These are phyloP conservation scores for Boletus coccyginus DNA, from an alignment of 768 basidiomycete species.

Conservation along the genomic window DNA sequence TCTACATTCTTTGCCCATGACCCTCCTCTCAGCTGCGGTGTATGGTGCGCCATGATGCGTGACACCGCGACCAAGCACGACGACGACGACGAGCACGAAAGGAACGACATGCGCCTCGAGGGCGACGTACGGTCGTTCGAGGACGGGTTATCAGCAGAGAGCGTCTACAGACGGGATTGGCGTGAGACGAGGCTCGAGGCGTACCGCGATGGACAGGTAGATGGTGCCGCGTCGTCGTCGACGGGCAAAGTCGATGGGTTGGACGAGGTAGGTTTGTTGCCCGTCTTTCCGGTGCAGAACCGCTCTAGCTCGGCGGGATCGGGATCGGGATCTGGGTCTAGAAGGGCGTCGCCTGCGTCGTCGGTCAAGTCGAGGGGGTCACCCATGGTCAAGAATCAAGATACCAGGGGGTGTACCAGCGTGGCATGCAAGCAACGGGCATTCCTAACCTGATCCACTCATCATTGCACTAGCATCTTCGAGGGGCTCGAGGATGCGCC, in stretches of 20 bases:
- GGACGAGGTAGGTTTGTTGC: constrained; percentile 31
- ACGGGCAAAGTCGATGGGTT: constrained; percentile 22
- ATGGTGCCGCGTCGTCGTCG: constrained; percentile 2
- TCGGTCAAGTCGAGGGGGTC: constrained; percentile 45
- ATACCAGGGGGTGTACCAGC: too few relatives aligned
- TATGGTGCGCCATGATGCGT: constrained; percentile 51
- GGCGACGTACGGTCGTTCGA: constrained; percentile 58
- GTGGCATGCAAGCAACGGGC: too few relatives aligned
- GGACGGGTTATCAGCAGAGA: constrained; percentile 61
- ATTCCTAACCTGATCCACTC: too few relatives aligned
- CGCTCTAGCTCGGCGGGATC: constrained; percentile 10
- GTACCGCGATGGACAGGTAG: constrained; percentile 13
- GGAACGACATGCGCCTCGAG: constrained; percentile 28
- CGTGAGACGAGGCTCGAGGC: constrained; percentile 56
- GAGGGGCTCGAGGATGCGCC: too few relatives aligned
- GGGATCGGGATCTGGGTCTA: constrained; percentile 24
- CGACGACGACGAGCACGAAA: constrained; percentile 21
- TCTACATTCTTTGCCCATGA: not conserved
- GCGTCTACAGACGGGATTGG: constrained; percentile 73
- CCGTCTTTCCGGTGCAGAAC: constrained; percentile 20
- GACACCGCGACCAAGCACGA: not conserved
- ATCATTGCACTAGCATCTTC: too few relatives aligned
- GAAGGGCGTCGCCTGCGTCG: constrained; percentile 46
- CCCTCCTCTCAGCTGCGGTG: constrained; percentile 58
- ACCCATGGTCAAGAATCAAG: too few relatives aligned